Base-by-base conservation (phyloP, 1,139 yeast genomes). In the Sugiyamaella pinicola region DNA sequence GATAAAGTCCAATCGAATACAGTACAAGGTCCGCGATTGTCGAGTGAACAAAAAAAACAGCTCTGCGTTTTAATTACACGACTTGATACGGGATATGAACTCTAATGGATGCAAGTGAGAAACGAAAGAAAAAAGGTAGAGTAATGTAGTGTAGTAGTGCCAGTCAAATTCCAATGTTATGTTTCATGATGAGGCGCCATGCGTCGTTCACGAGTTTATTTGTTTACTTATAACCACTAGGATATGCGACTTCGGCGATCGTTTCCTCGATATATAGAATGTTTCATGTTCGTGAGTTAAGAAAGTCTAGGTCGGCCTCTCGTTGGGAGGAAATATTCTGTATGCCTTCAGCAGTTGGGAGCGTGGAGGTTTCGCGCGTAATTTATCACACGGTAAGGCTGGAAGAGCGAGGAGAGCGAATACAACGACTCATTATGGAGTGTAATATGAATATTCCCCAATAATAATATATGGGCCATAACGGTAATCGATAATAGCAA, bases 161-260 rank as follows among this genome's bases (percentile, higher is more conserved):
- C 17, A n/a, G 35, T n/a, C 34, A 31, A 42, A 42, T 42, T 42
- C 37, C 46, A 42, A 42, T 43, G 47, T 43, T 43, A 10, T 43
- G 47, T 43, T 43, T 43, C 47, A 43, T 8, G 33, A 43, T 43
- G 47, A 22, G 47, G 47, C 47, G 47, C 34, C 26, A 4, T 31
- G 38, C 39, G 24, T 42, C 28, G 10, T 42, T 12, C 26, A 9
- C 26, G 13, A 37, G 24, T 31, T 17, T 43, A 43, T 43, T 43
- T 43, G 47, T 43, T 43, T 43, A 43, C 24, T 22, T 43, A 26
- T 34, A 24, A 33, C 47, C 47, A 19, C 37, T 42, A 42, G n/a
- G 15, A 42, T 42, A 29, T 29, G 47, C 28, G 17, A 28, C 7
- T 10, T 9, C 15, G 46, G 28, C 24, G 46, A 42, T 42, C 46